Conservation (phyloP, 148 eudicot genomes). For the Rhododendron mucronatum region DNA sequence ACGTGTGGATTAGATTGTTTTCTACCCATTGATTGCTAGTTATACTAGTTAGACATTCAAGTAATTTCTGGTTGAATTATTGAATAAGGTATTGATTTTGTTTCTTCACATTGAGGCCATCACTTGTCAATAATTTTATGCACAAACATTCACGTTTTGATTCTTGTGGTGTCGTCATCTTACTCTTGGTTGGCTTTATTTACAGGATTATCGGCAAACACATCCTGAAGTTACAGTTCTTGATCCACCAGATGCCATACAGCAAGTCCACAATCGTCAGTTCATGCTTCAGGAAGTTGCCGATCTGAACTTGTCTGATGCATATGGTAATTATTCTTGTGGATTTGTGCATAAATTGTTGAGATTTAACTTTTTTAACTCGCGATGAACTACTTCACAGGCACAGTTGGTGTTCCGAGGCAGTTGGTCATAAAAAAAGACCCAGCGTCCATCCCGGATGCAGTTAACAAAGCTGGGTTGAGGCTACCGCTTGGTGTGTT, state of each 20-base stretch:
- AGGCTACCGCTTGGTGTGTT: slow-evolving; percentile 78
- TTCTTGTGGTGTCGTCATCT: slow-evolving; percentile 10
- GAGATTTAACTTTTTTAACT: not conserved
- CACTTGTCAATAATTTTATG: not conserved
- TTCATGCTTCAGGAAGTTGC: slow-evolving; percentile 93
- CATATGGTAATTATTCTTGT: slow-evolving; percentile 46
- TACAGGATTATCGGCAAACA: slow-evolving; percentile 70
- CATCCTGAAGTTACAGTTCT: slow-evolving; percentile 86
- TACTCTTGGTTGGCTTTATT: slow-evolving; percentile 5
- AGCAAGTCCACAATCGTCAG: slow-evolving; percentile 82
- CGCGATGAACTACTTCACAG: slow-evolving; percentile 29
- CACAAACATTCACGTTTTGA: not conserved
- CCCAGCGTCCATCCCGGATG: slow-evolving; percentile 67
- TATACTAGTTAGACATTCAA: not conserved
- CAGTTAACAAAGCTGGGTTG: slow-evolving; percentile 68
- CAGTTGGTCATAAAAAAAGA: slow-evolving; percentile 81
- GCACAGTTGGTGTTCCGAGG: slow-evolving; percentile 74
- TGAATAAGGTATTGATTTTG: not conserved
- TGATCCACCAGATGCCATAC: slow-evolving; percentile 96
- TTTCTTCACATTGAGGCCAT: not conserved
- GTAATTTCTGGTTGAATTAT: not conserved
- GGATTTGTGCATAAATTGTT: not conserved
- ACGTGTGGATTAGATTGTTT: not conserved
- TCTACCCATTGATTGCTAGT: not conserved
- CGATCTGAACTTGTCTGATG: slow-evolving; percentile 65